Evolutionary conservation across 106 monocot species (phyloP).

Genomic region (Apostasia shenzhenica): DNA sequence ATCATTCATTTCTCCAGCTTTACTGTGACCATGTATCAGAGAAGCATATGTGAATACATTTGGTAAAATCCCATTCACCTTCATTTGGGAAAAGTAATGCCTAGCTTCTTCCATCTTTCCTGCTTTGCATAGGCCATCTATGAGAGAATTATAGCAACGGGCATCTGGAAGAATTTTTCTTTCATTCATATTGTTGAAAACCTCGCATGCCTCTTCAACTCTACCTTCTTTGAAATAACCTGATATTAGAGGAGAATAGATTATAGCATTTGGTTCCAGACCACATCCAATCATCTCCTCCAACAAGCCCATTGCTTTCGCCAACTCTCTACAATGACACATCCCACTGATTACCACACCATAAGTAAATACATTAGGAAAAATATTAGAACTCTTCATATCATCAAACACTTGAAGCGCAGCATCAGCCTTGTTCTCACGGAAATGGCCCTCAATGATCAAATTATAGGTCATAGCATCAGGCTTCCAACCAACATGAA

Average conservation of each 20-base stretch:
- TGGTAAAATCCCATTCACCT: slow-evolving; percentile 40
- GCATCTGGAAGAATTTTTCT: slow-evolving; percentile 44
- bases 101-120: slow-evolving; percentile 62
- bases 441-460: slow-evolving; percentile 57
- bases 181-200: slow-evolving; percentile 42
- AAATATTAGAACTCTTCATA: slow-evolving; percentile 33
- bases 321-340: slow-evolving; percentile 24
- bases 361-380: slow-evolving; percentile 54
- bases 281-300: slow-evolving; percentile 48
- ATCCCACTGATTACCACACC: slow-evolving; percentile 43
- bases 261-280: slow-evolving; percentile 39
- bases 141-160: slow-evolving; percentile 71
- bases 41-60: slow-evolving; percentile 64
- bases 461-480: slow-evolving; percentile 57
- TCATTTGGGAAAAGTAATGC: slow-evolving; percentile 38
- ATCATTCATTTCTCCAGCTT: slow-evolving; percentile 46
- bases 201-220: slow-evolving; percentile 33
- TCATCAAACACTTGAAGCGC: slow-evolving; percentile 46
- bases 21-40: slow-evolving; percentile 55
- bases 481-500: slow-evolving; percentile 28
- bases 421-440: slow-evolving; percentile 10
- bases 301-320: slow-evolving; percentile 27
- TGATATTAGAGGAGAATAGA: slow-evolving; percentile 44
- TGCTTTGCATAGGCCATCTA: slow-evolving; percentile 51
- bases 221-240: slow-evolving; percentile 46